Conservation (phyloP, 1,139 yeast genomes). For the Kodamaea anthophila region DNA sequence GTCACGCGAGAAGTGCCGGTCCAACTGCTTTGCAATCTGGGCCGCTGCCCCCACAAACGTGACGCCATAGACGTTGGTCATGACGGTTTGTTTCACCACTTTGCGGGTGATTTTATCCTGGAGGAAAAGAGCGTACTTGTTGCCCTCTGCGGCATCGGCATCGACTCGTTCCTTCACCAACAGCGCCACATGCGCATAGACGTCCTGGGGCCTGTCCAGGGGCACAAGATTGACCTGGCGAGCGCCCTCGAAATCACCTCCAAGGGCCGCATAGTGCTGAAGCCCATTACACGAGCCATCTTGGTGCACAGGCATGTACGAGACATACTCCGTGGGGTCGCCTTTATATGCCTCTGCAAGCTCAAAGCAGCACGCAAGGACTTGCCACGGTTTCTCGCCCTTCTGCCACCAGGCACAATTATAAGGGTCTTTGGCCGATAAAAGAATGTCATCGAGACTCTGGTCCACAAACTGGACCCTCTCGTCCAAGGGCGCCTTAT, state of each 20-base stretch:
- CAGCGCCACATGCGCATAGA: conserved; percentile 75
- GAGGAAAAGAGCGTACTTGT: conserved; percentile 47
- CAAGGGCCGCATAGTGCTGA: conserved; percentile 96
- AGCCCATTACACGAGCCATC: conserved; percentile 98
- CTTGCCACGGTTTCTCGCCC: conserved; percentile 97
- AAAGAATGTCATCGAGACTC: conserved; percentile 54
- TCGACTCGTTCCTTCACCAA: conserved; percentile 60
- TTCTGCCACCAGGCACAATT: conserved; percentile 68
- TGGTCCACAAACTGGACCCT: conserved; percentile 69
- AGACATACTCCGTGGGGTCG: conserved; percentile 69
- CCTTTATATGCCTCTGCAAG: conserved; percentile 63
- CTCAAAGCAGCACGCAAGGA: conserved; percentile 81
- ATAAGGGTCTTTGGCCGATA: conserved; percentile 66
- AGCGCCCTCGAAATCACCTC: conserved; percentile 95
- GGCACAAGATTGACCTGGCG: conserved; percentile 84
- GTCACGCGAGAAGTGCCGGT: conserved; percentile 38
- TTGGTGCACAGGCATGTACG: conserved; percentile 90
- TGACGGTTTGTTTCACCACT: conserved; percentile 92
- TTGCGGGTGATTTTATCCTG: conserved; percentile 71
- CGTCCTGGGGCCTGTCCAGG: conserved; percentile 83
- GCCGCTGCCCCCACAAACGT: conserved; percentile 90
- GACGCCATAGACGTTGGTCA: conserved; percentile 98
- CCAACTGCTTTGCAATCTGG: conserved; percentile 70
- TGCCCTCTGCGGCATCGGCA: conserved; percentile 52
- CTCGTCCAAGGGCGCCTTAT: conserved; percentile 73